phyloP scores from a whole-genome alignment of 2,329 filamentous ascomycete species.

The Trichophaea hybrida region DNA sequence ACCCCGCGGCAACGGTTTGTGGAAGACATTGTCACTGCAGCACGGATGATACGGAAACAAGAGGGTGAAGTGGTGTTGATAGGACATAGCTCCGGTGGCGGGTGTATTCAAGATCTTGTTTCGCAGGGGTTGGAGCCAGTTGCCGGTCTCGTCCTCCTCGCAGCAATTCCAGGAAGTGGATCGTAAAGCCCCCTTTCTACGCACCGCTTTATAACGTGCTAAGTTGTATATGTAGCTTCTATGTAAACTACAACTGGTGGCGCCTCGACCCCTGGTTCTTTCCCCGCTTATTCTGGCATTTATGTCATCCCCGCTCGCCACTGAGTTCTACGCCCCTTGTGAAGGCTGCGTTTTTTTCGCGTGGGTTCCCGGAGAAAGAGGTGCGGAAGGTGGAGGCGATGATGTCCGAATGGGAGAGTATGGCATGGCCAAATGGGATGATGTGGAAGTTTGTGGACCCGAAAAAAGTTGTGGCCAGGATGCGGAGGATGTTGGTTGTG shows the following conservation, averaged over 20 bases:
- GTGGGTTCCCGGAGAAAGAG: conserved; percentile 32
- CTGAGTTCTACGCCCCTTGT: conserved; percentile 39
- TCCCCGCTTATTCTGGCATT: conserved; percentile 35
- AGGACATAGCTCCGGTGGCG: background rate
- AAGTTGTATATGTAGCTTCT: background rate
- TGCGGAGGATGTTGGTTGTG: conserved; percentile 29
- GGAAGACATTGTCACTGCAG: conserved; percentile 29
- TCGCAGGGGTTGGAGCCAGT: background rate
- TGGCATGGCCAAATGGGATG: conserved; percentile 40
- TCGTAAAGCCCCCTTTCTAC: background rate
- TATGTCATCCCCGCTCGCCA: conserved; percentile 39
- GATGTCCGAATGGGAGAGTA: conserved; percentile 39
- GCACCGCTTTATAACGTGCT: background rate
- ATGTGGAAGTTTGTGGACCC: conserved; percentile 35
- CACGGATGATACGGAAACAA: conserved; percentile 20
- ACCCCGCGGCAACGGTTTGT: conserved; percentile 37
- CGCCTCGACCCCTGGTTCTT: conserved; percentile 38
- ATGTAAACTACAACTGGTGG: conserved; percentile 37
- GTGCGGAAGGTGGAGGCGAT: conserved; percentile 35
- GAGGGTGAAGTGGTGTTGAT: background rate
- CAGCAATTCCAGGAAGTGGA: background rate
- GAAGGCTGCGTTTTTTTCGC: conserved; percentile 39
- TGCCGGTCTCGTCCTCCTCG: background rate
- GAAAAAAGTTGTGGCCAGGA: conserved; percentile 32
- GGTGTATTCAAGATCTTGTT: background rate